Percentiles rank a stretch among this genome's conserved stretches.
These are phyloP conservation scores for Atkinsonella texensis DNA, from an alignment of 2,329 filamentous ascomycete genomes.

Conservation along the genomic window DNA sequence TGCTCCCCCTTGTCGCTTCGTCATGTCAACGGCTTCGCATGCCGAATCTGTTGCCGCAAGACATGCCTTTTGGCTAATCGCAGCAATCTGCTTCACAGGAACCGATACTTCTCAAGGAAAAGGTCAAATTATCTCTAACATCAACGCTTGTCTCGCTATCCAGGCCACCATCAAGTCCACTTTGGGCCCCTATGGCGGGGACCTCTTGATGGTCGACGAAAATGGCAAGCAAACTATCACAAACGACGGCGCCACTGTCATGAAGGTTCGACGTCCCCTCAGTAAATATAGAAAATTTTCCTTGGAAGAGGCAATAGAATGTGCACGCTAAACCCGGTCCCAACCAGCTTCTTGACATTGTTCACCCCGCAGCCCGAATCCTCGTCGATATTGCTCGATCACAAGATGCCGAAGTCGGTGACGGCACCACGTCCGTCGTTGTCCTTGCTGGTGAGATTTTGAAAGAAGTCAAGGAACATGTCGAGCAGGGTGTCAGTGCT, in stretches of 20 bases:
- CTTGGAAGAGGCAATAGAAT: background rate
- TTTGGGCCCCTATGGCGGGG: slow-evolving; percentile 90
- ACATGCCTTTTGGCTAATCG: slow-evolving; percentile 1
- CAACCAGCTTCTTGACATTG: slow-evolving; percentile 80
- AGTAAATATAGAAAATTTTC: background rate
- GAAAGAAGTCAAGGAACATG: slow-evolving; percentile 91
- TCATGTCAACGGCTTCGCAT: slow-evolving; percentile 6
- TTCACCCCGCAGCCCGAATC: slow-evolving; percentile 93
- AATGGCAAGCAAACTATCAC: slow-evolving; percentile 97
- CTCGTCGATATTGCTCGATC: slow-evolving; percentile 97
- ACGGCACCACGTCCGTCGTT: slow-evolving; percentile 95
- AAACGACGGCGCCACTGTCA: slow-evolving; percentile 97
- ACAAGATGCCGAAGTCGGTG: slow-evolving; percentile 97
- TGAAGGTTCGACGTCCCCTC: slow-evolving; percentile 57
- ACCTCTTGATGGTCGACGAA: slow-evolving; percentile 87
- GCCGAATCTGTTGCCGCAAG: background rate
- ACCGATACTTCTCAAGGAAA: slow-evolving; percentile 97
- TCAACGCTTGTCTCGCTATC: slow-evolving; percentile 94
- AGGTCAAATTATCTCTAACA: slow-evolving; percentile 93
- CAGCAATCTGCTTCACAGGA: slow-evolving; percentile 38
- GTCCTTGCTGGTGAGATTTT: slow-evolving; percentile 95
- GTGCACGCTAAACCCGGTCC: background rate
- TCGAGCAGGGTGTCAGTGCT: slow-evolving; percentile 93
- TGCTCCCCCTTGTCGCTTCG: slow-evolving; percentile 12
- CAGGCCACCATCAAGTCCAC: slow-evolving; percentile 94